Evolutionary conservation across 2,329 filamentous ascomycete genomes (phyloP), one percentile per base, ranked within the genome.

Genomic region (Calonectria ilicicola): DNA sequence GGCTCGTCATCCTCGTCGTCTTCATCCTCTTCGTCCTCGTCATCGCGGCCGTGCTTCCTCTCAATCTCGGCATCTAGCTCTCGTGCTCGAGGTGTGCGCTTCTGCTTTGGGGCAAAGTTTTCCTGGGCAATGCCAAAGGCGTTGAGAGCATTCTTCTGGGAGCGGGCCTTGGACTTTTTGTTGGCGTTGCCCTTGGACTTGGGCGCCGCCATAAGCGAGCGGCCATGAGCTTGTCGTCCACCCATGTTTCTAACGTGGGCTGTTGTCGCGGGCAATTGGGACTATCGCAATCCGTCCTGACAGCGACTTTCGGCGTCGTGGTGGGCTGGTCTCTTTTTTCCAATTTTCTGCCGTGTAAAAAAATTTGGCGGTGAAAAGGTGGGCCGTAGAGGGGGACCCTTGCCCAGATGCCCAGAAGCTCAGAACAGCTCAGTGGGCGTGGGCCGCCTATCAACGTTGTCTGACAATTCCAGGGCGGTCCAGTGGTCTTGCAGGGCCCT

Each of bases 171-270:
- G 44, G 87, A 88, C 70, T 87, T 86, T 69, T 87, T 85, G 58
- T 76, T 75, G 19, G 74, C 72, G 29, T 72, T 68, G 27, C 78
- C 70, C 74, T 82, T 85, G 56, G 81, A 76, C 58, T 84, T 82
- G 53, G 82, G 79, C 46, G 79, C 80, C 14, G 85, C 81, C 75
- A 88, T 81, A 26, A 91, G 81, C 23, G 89, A 82, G 76, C 89
- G 83, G 40, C 90, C 90, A 80, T 91, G 89, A 53, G 90, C 84
- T 84, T 91, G 90, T 75, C 90, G 87, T 81, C 90, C 90, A 23
- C 88, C 87, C 90, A 91, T 91, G 46, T 69, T 83, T 51, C 21
- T 26, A 17, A 21, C n/a, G 32, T 26, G 53, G 32, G 53, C 15
- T 60, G 53, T 40, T 14, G 53, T 60, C 21, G 53, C 38, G 32